Conservation (phyloP, 2,329 filamentous ascomycete species). For the Cordyceps cateniannulata region DNA sequence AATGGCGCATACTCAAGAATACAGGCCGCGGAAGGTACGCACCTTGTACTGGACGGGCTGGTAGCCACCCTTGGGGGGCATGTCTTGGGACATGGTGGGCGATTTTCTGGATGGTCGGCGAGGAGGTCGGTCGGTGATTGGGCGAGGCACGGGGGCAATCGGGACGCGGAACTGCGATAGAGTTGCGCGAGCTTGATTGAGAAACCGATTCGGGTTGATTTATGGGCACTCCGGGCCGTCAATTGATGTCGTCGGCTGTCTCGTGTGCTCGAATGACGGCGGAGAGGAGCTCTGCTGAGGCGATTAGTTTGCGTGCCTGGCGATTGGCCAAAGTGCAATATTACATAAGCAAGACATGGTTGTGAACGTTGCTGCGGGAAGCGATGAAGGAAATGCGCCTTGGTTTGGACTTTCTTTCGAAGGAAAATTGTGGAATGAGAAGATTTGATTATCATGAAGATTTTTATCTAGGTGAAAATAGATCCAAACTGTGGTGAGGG, state of each 20-base stretch:
- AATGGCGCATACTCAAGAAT: neutral
- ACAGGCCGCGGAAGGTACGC: slow-evolving; percentile 26
- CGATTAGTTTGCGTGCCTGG: slow-evolving; percentile 14
- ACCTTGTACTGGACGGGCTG: slow-evolving; percentile 96
- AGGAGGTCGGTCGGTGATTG: slow-evolving; percentile 15
- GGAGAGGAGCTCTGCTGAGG: slow-evolving; percentile 11
- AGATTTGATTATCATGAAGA: no score
- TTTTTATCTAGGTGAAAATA: no score
- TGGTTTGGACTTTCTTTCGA: neutral
- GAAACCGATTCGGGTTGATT: neutral
- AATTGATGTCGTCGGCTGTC: slow-evolving; percentile 6
- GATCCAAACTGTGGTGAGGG: neutral
- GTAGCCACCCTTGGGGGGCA: slow-evolving; percentile 93
- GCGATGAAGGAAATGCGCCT: neutral
- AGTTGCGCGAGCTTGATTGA: neutral
- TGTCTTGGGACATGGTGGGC: slow-evolving; percentile 86
- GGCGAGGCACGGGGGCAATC: slow-evolving; percentile 10
- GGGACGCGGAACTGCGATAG: neutral
- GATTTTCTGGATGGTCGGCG: slow-evolving; percentile 15
- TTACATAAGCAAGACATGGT: slow-evolving; percentile 9
- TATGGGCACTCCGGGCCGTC: neutral
- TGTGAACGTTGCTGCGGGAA: neutral
- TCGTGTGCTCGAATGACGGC: slow-evolving; percentile 4
- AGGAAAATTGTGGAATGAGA: no score
- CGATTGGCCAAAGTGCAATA: slow-evolving; percentile 9